phyloP scores from a whole-genome alignment of 768 basidiomycete genomes.

The Lepiota venenata region DNA sequence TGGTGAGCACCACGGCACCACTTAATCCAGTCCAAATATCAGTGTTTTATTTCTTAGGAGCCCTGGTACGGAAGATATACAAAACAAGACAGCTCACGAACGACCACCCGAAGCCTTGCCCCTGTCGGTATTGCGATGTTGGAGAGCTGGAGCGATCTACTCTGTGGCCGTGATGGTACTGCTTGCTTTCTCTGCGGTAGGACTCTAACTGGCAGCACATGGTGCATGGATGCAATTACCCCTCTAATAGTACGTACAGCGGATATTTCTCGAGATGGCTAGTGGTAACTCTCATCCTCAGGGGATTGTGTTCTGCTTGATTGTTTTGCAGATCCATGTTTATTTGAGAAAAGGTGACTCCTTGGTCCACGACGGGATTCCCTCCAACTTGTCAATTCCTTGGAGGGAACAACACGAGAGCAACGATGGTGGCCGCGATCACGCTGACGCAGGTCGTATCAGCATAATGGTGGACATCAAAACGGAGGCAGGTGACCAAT shows the following conservation, averaged over 20 bases:
- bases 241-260: background rate
- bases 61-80: background rate
- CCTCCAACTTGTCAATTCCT: background rate
- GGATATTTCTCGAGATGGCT: background rate
- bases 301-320: conserved; percentile 1
- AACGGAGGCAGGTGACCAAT: too few species aligned
- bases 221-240: background rate
- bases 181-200: background rate
- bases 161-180: background rate
- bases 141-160: background rate
- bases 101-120: background rate
- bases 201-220: background rate
- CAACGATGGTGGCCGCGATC: too few species aligned
- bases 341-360: background rate
- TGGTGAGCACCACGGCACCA: background rate
- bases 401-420: background rate
- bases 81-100: background rate
- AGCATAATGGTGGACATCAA: too few species aligned
- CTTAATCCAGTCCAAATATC: background rate
- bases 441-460: too few species aligned
- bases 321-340: background rate
- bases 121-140: background rate
- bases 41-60: background rate
- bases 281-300: background rate
- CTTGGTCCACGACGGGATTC: background rate